A percentile compares a stretch with the other conserved stretches of the same genome.
Evolutionary conservation across 139 green algal genomes (phyloP).

Genomic region (Limnomonas spitsbergensis): DNA sequence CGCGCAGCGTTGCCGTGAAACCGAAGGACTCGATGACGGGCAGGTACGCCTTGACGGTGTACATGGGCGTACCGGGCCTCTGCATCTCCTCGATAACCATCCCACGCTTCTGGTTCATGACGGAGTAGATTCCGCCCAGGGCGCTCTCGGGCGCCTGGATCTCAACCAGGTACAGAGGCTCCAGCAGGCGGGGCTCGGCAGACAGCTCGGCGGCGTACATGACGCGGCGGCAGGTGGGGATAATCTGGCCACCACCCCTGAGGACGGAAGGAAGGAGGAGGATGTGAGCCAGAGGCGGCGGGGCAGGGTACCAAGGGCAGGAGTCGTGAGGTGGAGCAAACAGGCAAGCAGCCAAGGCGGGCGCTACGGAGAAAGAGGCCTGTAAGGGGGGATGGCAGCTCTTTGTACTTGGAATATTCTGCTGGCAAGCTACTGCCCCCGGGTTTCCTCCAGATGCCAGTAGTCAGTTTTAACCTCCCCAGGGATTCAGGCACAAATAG

Average conservation of each 20-base stretch:
- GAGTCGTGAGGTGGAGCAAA: no score
- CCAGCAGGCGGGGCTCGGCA: slow-evolving; percentile 83
- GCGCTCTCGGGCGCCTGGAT: slow-evolving; percentile 96
- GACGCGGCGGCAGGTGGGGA: slow-evolving; percentile 89
- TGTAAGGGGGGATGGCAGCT: no score
- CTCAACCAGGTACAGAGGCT: slow-evolving; percentile 99
- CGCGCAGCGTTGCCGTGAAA: slow-evolving; percentile 92
- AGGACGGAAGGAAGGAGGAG: no score
- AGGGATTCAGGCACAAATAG: no score
- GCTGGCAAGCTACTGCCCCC: no score
- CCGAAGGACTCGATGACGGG: slow-evolving; percentile 98
- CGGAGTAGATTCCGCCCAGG: slow-evolving; percentile 58
- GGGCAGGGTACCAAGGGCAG: no score
- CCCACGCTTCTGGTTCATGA: slow-evolving; percentile 98
- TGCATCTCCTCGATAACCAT: slow-evolving; percentile 98
- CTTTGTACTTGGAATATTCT: no score
- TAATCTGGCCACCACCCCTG: slow-evolving; percentile 96
- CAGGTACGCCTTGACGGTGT: slow-evolving; percentile 97
- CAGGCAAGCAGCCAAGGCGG: no score
- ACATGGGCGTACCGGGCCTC: slow-evolving; percentile 95
- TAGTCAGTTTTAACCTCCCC: no score
- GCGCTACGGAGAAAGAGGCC: no score
- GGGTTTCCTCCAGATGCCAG: no score
- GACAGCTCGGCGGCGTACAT: slow-evolving; percentile 94
- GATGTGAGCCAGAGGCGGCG: no score